Evolutionary conservation across 2,329 filamentous ascomycete species (phyloP), one percentile per base, ranked within the genome.

Genomic region (Ascosphaera apis): DNA sequence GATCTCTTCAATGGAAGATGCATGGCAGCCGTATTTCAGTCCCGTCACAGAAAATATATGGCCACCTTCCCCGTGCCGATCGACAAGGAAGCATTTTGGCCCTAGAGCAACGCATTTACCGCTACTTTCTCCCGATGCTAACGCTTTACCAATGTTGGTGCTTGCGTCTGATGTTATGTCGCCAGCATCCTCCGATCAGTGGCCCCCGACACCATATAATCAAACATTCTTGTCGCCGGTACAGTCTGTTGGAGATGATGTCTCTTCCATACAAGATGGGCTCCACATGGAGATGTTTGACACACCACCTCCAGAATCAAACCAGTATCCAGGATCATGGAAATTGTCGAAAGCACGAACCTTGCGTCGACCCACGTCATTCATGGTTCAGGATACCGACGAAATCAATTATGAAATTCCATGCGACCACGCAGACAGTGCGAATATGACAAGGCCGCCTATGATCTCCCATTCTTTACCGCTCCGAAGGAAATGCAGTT

Each of bases 11-110:
- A 32, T 32, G 31, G 31, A 32, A n/a, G 16, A 32, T 32, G 31
- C 31, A 15, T 32, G 31, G 31, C 31, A 15, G 13, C 31, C 31
- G n/a, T 32, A 32, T 32, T 32, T 32, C 31, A 32, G 31, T n/a
- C 31, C 31, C 8, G 21, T 25, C 21, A 6, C 21, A 25, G 21
- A 25, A 6, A 5, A 25, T 11, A 25, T 25, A 11, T 25, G 21
- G 21, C 11, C 21, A 5, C 21, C 21, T 25, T 25, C 21, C 21
- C 11, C 11, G 11, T 6, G 21, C 11, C 21, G 21, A 11, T 25
- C 21, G 5, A 25, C 21, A 11, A 5, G 21, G 21, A 25, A 25
- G 21, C 11, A 5, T 11, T 11, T 6, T 25, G 21, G 5, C 21
- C 11, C 21, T 11, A 25, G 21, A 25, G 6, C 21, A 25, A 6